Conservation (phyloP, 306 rosid species). For the Astragalus glycyphyllos region DNA sequence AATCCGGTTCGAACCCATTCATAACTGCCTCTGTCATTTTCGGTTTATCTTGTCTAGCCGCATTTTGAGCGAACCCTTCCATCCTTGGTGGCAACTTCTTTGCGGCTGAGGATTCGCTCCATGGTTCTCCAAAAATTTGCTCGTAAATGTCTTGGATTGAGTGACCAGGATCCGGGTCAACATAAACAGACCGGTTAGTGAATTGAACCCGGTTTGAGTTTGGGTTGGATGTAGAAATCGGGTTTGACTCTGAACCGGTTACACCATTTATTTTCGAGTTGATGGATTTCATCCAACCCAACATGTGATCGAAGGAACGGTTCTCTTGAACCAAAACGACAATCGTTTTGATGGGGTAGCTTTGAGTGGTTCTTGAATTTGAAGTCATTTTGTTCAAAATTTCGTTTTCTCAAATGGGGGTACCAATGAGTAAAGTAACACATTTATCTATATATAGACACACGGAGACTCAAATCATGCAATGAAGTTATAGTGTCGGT, state of each 20-base stretch:
- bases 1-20: conserved; percentile 72
- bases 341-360: conserved; percentile 69
- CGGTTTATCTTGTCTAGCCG: conserved; percentile 45
- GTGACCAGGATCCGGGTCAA: conserved; percentile 85
- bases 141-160: conserved; percentile 74
- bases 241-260: conserved; percentile 59
- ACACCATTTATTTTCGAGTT: conserved; percentile 77
- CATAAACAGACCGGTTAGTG: conserved; percentile 51
- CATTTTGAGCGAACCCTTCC: conserved; percentile 77
- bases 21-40: conserved; percentile 63
- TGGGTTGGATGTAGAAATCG: conserved; percentile 54
- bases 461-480: too few relatives aligned
- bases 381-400: conserved; percentile 42
- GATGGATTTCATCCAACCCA: conserved; percentile 85
- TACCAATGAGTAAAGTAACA: background rate
- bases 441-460: too few relatives aligned
- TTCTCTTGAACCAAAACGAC: conserved; percentile 91
- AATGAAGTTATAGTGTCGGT: too few relatives aligned
- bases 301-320: conserved; percentile 91
- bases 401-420: background rate
- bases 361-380: background rate
- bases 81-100: conserved; percentile 54
- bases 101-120: conserved; percentile 61
- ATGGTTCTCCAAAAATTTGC: conserved; percentile 79
- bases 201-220: conserved; percentile 50